Percentiles rank a stretch among this genome's conserved stretches.
Conservation (phyloP, 2,329 filamentous ascomycete species). For the Xylariaceae sp. region DNA sequence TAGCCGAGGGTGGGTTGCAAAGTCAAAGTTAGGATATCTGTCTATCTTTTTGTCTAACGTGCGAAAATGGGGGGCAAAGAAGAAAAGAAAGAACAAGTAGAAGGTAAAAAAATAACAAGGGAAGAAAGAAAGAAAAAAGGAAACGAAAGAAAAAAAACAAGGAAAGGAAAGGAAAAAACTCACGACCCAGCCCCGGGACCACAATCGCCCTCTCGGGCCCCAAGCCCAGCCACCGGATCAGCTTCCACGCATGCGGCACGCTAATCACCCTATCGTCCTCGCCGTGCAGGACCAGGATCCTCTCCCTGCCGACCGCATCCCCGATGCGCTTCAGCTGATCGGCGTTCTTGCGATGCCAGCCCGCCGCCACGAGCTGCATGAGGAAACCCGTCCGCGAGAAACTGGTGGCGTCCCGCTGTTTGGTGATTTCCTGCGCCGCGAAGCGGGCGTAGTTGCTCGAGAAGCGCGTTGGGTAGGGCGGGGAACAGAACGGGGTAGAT, state of each 20-base stretch:
- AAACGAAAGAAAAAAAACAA: background rate
- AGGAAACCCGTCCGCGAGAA: conserved; percentile 67
- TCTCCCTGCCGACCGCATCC: conserved; percentile 62
- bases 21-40: too few species aligned
- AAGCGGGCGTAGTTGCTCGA: conserved; percentile 76
- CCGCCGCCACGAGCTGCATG: conserved; percentile 71
- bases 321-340: conserved; percentile 61
- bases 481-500: conserved; percentile 30
- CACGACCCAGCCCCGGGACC: conserved; percentile 62
- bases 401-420: conserved; percentile 53
- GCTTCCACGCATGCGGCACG: conserved; percentile 60
- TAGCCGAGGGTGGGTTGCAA: too few species aligned
- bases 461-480: conserved; percentile 52
- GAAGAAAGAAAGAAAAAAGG: background rate
- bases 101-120: background rate
- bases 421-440: conserved; percentile 70
- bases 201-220: conserved; percentile 52
- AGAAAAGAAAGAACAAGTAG: too few species aligned
- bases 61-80: too few species aligned
- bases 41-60: too few species aligned
- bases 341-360: conserved; percentile 70
- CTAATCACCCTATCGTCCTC: conserved; percentile 73
- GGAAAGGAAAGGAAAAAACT: background rate
- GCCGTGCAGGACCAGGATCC: conserved; percentile 76
- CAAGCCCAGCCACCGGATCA: conserved; percentile 62